Base-by-base conservation (phyloP, 352 stramenopile species). In the Globisporangium camurandrum region DNA sequence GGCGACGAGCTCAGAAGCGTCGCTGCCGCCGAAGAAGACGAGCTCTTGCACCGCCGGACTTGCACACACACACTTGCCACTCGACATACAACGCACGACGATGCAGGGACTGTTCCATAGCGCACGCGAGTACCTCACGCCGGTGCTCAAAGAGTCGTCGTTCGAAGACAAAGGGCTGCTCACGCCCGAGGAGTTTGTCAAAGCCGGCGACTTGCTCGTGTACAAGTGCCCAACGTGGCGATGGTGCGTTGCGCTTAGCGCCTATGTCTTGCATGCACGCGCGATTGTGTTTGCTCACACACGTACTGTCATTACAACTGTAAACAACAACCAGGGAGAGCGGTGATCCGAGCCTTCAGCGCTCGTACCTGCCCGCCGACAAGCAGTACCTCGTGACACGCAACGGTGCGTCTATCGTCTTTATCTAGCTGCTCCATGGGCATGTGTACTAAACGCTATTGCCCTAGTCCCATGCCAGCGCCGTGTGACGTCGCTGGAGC, bases 181-280 rank as follows among this genome's bases (percentile, higher is more conserved):
- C 27, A 99, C 96, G 39, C 96, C 96, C 17, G 91, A 98, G 60
- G 96, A 99, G 67, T 98, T 98, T 67, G 88, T 98, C 22, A 68
- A 69, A 31, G 94, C 93, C 6, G 93, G 96, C 6, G 95, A 99
- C 57, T 74, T 98, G 73, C 73, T 99, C 1, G 93, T 98, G 37
- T 97, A 95, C 76, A 97, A 95, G 58, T 98, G 93, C 57, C 96
- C 96, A 10, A 98, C 95, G 37, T 99, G 96, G 96, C 71, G 72
- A 41, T 99, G 95, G 89, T 72, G 31, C 41, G 38, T 41, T 17
- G 22, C 49, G 69, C 48, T 9, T 20, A 11, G 63, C 34, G 5
- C 43, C 6, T n/a, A 14, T 36, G 6, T 42, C n/a, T 3, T 52
- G 20, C 47, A n/a, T 40, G 7, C 0, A 1, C n/a, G n/a, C n/a